Conservation (phyloP, 371 early-diverging fungal genomes). For the Mucor racemosus region DNA sequence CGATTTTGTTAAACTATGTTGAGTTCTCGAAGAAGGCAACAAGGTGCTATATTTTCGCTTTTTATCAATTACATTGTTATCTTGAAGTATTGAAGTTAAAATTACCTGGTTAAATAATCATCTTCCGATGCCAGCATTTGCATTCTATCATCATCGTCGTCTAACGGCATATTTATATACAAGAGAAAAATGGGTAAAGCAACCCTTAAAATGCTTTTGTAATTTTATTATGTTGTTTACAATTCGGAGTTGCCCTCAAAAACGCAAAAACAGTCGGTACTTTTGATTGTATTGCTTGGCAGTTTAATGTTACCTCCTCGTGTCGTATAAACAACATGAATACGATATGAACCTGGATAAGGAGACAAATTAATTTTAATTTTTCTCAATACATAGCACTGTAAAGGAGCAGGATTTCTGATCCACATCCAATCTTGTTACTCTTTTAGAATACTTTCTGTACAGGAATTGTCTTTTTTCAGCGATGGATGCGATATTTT, state of each 20-base stretch:
- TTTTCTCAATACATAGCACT: too few species aligned
- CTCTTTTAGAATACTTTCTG: too few species aligned
- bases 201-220: background rate
- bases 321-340: too few species aligned
- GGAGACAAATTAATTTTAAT: background rate
- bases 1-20: conserved; percentile 60
- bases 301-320: too few species aligned
- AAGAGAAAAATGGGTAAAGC: conserved; percentile 6
- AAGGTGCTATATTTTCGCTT: background rate
- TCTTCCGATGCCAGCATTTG: conserved; percentile 29
- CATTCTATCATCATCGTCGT: conserved; percentile 29
- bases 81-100: background rate
- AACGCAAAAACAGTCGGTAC: background rate
- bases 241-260: background rate
- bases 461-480: too few species aligned
- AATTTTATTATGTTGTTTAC: background rate
- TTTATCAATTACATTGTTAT: background rate
- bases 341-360: background rate
- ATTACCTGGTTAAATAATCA: conserved; percentile 13
- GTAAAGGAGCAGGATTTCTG: too few species aligned
- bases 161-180: conserved; percentile 21
- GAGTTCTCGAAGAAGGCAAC: conserved; percentile 36
- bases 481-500: too few species aligned
- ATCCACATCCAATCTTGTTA: too few species aligned
- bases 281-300: background rate